Base-by-base conservation (phyloP, 1,139 yeast genomes). In the Eremothecium gossypii region DNA sequence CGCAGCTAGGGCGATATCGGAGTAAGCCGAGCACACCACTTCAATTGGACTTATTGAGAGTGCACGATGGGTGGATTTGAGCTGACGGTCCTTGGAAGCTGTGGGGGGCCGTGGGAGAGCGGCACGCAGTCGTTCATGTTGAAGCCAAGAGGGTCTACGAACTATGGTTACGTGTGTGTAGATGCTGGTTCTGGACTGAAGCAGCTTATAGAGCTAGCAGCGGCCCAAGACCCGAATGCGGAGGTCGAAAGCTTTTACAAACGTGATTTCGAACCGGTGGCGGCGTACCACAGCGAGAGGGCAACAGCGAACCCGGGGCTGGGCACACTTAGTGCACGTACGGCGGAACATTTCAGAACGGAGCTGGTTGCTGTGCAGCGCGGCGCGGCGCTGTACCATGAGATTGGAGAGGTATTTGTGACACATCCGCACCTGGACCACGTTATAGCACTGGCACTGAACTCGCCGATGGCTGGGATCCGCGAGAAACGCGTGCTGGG, bases 391-490 rank as follows among this genome's bases (percentile, higher is more conserved):
- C 13, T 56, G 4, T 57, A 50, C 38, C 50, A 49, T 17, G 49
- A 49, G 10, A 49, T 64, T 1, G 47, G 51, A 8, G 67, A 71
- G 28, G 76, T 75, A 46, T 70, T 83, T 40, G 71, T 87, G 31
- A 77, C 96, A 1, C 96, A 87, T 62, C 77, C 93, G 0, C 96
- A 87, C 61, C 59, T 86, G 42, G 96, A 87, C 60, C 96, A 87
- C 58, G 70, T 85, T 13, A 63, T 74, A 4, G 85, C 83, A 1
- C 58, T 86, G 41, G 76, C 81, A 1, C 64, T 86, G 41, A 86
- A 86, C 56, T 76, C 89, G 4, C 85, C 95, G 0, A 70, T 75
- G 7, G 74, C 77, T 44, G 61, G 60, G 14, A 54, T 54, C 8
- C 47, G 49, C 4, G 52, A 30, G 4, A 29, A 28, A 13, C 30